Percentiles rank a stretch among this genome's conserved stretches.
These are phyloP conservation scores for Clavispora asparagi DNA, from an alignment of 805 yeast species.

Conservation along the genomic window DNA sequence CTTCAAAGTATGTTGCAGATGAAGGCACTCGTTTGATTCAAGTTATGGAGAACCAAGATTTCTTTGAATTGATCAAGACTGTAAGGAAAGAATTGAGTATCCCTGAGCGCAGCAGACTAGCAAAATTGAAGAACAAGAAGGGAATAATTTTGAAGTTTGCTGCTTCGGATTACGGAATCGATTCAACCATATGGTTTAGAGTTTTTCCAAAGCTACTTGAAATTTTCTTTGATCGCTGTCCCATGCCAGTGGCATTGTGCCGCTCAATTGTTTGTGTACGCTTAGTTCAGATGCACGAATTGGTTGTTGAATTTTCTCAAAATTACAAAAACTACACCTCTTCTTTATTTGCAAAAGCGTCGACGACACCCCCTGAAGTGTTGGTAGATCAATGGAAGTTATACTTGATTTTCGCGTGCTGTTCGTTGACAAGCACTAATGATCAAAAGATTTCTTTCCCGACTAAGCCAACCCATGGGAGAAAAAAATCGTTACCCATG, in stretches of 20 bases:
- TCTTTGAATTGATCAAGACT: constrained; percentile 54
- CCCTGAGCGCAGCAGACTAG: constrained; percentile 72
- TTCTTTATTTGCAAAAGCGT: constrained; percentile 29
- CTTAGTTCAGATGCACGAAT: constrained; percentile 78
- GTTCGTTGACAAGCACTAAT: constrained; percentile 82
- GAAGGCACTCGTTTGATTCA: constrained; percentile 73
- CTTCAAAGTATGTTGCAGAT: constrained; percentile 73
- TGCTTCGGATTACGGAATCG: constrained; percentile 90
- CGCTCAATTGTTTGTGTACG: constrained; percentile 87
- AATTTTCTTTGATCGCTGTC: constrained; percentile 72
- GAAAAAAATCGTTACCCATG: constrained; percentile 75
- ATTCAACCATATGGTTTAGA: constrained; percentile 93
- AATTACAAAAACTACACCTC: constrained; percentile 32
- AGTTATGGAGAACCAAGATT: constrained; percentile 66
- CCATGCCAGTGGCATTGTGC: constrained; percentile 90
- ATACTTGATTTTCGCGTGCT: constrained; percentile 85
- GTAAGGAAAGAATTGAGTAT: constrained; percentile 51
- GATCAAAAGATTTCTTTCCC: constrained; percentile 69
- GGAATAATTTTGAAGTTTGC: constrained; percentile 74
- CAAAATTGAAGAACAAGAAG: constrained; percentile 58
- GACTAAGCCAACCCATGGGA: constrained; percentile 48
- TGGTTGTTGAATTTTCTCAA: constrained; percentile 52
- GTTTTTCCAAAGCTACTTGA: constrained; percentile 72
- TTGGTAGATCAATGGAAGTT: constrained; percentile 84
- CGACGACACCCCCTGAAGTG: constrained; percentile 54